Evolutionary conservation across 805 yeast species (phyloP), one percentile per base, ranked within the genome.

Genomic region (Zygosaccharomyces bisporus): DNA sequence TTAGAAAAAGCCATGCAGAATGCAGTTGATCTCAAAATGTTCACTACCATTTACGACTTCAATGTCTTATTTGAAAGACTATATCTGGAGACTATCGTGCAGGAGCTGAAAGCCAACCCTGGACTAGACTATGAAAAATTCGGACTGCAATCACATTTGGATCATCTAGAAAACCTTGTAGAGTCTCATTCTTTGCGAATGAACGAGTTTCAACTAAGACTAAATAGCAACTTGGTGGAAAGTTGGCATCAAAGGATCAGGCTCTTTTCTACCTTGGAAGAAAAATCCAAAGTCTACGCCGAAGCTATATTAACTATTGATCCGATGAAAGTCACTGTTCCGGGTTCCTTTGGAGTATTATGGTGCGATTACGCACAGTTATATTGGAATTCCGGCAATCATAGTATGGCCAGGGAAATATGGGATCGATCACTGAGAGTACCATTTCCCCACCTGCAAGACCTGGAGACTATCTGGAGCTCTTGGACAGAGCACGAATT

Each of bases 401-500:
- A 73, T 8, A 69, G 67, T 13, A 76, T 85, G 0, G 88, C 90
- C 0, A 65, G 84, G 50, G 69, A 75, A 13, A 74, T 89, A 4
- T 77, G 74, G 44, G 77, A 79, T 29, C 80, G 80, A 39, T 82
- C 91, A 0, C 68, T 79, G 1, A 79, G 80, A 44, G 90, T 89
- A 0, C 90, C 89, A 4, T 88, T 74, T 63, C 73, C 68, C 19
- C 64, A 72, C 12, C 65, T 79, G 0, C 76, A 77, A 17, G 96
- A 88, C 47, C 64, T 88, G 16, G 85, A 81, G 2, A 74, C 74
- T 2, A 61, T 90, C 5, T 86, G 88, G 76, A 67, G 77, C n/a
- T 74, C 73, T 13, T 90, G 96, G 96, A 71, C 83, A 4, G 84
- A 84, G 45, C 66, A 78, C 63, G 83, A 82, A 47, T 55, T 85